Evolutionary conservation across 1,284 basidiomycete species (phyloP).

Genomic region (Ganoderma boninense): DNA sequence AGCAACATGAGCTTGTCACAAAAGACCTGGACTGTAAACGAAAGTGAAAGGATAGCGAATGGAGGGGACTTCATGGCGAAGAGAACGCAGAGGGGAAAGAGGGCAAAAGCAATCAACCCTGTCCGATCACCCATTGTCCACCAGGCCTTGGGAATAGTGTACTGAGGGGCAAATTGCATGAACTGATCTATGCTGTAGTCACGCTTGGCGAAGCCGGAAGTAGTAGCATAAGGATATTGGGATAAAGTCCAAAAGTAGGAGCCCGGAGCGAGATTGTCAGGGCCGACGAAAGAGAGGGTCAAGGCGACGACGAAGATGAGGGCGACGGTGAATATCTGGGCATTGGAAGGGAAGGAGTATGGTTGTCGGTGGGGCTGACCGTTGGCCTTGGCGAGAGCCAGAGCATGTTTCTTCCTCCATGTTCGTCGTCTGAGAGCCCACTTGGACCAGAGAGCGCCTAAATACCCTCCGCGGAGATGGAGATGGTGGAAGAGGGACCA

Average conservation of each 20-base stretch:
- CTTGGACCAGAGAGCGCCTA: constrained; percentile 60
- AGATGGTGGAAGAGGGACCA: constrained; percentile 52
- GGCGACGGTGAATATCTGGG: constrained; percentile 58
- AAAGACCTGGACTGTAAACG: constrained; percentile 72
- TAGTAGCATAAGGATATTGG: constrained; percentile 36
- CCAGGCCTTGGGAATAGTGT: constrained; percentile 76
- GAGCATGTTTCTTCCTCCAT: constrained; percentile 51
- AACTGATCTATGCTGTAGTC: constrained; percentile 42
- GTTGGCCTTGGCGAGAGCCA: constrained; percentile 42
- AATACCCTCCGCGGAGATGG: constrained; percentile 49
- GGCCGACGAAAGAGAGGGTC: constrained; percentile 66
- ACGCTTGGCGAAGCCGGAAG: constrained; percentile 37
- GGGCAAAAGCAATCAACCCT: constrained; percentile 81
- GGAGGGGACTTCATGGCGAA: constrained; percentile 86
- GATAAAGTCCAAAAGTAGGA: constrained; percentile 51
- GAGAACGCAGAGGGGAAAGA: constrained; percentile 80
- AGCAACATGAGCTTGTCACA: constrained; percentile 82
- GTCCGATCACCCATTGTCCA: constrained; percentile 83
- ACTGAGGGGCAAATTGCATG: constrained; percentile 53
- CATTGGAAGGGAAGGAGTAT: constrained; percentile 66
- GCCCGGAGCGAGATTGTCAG: constrained; percentile 77
- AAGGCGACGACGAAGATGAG: constrained; percentile 54
- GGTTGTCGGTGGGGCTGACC: constrained; percentile 53
- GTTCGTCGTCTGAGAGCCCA: constrained; percentile 64
- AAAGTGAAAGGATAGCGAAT: constrained; percentile 81